These are phyloP conservation scores for Notholithocarpus densiflorus DNA, from an alignment of 306 rosid species.

Conservation along the genomic window DNA sequence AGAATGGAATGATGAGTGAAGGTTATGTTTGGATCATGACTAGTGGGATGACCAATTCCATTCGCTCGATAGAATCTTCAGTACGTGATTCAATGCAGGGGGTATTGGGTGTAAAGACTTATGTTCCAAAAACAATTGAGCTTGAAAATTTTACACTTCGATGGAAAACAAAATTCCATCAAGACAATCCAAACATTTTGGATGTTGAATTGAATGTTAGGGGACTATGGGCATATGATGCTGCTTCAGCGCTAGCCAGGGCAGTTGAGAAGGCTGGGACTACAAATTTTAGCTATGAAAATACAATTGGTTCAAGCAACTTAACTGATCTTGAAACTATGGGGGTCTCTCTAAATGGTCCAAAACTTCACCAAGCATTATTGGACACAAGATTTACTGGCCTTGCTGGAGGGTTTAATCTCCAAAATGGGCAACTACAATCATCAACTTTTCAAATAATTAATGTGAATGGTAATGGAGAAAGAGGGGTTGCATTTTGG, in stretches of 20 bases:
- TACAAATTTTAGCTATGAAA: not conserved
- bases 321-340: not conserved
- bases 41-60: too few relatives aligned
- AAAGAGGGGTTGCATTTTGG: constrained; percentile 10
- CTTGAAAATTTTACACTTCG: constrained; percentile 4
- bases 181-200: not conserved
- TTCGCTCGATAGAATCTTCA: too few relatives aligned
- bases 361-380: constrained; percentile 12
- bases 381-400: constrained; percentile 35
- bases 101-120: constrained; percentile 12
- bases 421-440: constrained; percentile 32
- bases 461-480: constrained; percentile 27
- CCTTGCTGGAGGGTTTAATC: constrained; percentile 40
- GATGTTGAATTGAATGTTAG: constrained; percentile 11
- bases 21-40: too few relatives aligned
- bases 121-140: constrained; percentile 8
- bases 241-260: not conserved
- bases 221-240: constrained; percentile 30
- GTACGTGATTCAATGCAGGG: too few relatives aligned
- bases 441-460: constrained; percentile 33
- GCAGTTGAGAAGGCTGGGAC: not conserved
- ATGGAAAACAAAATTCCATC: constrained; percentile 25
- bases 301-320: not conserved
- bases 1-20: not conserved
- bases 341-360: constrained; percentile 1